phyloP scores from a whole-genome alignment of 2,329 filamentous ascomycete genomes.

The Trichoderma atroviride region DNA sequence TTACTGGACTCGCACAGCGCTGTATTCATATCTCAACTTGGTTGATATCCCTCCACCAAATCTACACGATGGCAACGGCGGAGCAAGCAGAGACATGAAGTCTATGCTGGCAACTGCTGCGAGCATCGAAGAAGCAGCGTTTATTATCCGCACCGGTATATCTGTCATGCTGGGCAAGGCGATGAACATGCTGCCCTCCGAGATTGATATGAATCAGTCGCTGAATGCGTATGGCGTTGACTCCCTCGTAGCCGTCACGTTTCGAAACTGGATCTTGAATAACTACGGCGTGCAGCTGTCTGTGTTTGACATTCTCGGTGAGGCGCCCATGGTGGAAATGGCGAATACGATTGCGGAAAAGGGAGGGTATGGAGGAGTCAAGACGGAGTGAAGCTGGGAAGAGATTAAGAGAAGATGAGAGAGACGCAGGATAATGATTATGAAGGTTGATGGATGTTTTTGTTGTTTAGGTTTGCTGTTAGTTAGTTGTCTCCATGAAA shows the following conservation, averaged over 20 bases:
- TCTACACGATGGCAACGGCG: conserved; percentile 30
- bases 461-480: no score
- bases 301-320: conserved; percentile 52
- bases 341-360: conserved; percentile 41
- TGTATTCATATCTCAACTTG: conserved; percentile 53
- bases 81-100: conserved; percentile 36
- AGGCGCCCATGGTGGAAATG: conserved; percentile 45
- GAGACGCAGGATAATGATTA: not conserved
- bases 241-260: conserved; percentile 55
- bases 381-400: not conserved
- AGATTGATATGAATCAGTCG: conserved; percentile 47
- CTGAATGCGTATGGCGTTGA: conserved; percentile 55
- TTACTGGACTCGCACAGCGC: conserved; percentile 55
- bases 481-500: no score
- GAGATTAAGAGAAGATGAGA: not conserved
- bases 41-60: conserved; percentile 48
- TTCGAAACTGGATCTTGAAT: conserved; percentile 54
- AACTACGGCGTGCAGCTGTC: conserved; percentile 49
- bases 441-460: not conserved
- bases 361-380: conserved; percentile 35
- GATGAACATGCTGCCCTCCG: conserved; percentile 49
- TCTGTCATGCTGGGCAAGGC: conserved; percentile 47
- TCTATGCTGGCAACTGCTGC: conserved; percentile 38
- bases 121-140: conserved; percentile 36
- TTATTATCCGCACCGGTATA: conserved; percentile 43